Base-by-base conservation (phyloP, 768 basidiomycete genomes). In the Rhodotorula sphaerocarpa region DNA sequence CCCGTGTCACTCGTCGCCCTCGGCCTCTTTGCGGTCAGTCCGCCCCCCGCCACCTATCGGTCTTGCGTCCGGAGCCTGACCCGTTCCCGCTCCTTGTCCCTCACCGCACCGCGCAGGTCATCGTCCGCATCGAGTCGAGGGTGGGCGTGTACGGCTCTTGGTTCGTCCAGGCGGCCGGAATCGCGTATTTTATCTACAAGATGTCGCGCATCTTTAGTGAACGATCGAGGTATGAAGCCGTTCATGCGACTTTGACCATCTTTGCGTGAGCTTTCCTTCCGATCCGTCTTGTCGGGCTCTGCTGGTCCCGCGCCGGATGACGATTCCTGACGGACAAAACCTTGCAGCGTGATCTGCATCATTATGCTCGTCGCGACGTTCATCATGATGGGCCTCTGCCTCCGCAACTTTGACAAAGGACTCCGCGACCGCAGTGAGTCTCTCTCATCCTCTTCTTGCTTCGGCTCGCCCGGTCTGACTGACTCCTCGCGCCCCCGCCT, bases 161-260 rank as follows among this genome's bases (percentile, higher is more conserved):
- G 14, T 25, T 58, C 1, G 25, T 51, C 14, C 50, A 57, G 16
- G 56, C 53, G 0, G 50, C 55, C 4, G 66, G 66, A 3, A 66
- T 62, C 52, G 61, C 57, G 14, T 69, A 69, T 48, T 69, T 69
- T 20, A 43, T 61, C 23, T 69, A 31, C 58, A 69, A 69, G 36
- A 41, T 69, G 39, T 47, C 55, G 7, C 52, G 67, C 5, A 69
- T 69, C 53, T 69, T 55, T 31, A 30, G 28, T 18, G 23, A 42
- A 31, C 20, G 55, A 54, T 12, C 36, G 16, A 59, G 67, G 9
- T 69, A 69, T 34, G 7, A 23, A 2, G 16, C 56, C 3, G 55
- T 55, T 16, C 42, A 45, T 27, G 57, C 60, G 39, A 69, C 67
- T 3, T 41, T 69, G 20, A 69, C 67, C 15, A 62, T 65, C 50